Conservation (phyloP, 352 stramenopile species). For the Globisporangium yorkense region DNA sequence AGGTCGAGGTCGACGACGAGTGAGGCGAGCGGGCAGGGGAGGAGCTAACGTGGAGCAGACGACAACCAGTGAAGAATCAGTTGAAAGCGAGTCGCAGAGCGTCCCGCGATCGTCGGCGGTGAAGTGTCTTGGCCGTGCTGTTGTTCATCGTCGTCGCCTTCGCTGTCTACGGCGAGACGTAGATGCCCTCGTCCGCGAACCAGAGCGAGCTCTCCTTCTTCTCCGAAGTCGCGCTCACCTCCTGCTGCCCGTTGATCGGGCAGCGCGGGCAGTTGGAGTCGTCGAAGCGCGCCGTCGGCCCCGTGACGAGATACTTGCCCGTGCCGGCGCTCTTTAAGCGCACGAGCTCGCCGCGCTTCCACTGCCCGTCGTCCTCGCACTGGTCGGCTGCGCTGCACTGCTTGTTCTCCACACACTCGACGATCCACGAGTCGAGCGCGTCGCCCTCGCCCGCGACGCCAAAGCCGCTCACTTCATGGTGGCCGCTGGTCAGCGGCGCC, state of each 20-base stretch:
- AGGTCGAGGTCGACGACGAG: constrained; percentile 19
- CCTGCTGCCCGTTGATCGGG: constrained; percentile 83
- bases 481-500: constrained; percentile 48
- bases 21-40: constrained; percentile 1
- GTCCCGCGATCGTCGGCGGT: neutral
- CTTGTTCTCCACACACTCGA: constrained; percentile 69
- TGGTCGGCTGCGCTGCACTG: constrained; percentile 64
- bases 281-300: constrained; percentile 49
- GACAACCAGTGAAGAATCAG: neutral
- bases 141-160: neutral
- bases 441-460: constrained; percentile 77
- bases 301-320: constrained; percentile 46
- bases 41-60: neutral
- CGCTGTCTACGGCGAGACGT: constrained; percentile 46
- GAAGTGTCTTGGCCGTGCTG: neutral
- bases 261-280: constrained; percentile 76
- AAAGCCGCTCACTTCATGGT: constrained; percentile 76
- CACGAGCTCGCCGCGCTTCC: constrained; percentile 74
- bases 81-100: neutral
- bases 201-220: constrained; percentile 55
- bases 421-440: constrained; percentile 57
- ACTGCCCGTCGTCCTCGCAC: constrained; percentile 66
- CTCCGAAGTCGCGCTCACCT: constrained; percentile 58
- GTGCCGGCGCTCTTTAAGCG: constrained; percentile 53
- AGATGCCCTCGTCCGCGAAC: constrained; percentile 81